Percentiles rank a stretch among this genome's conserved stretches.
Conservation (phyloP, 345 rosid species). For the Linum tenue region DNA sequence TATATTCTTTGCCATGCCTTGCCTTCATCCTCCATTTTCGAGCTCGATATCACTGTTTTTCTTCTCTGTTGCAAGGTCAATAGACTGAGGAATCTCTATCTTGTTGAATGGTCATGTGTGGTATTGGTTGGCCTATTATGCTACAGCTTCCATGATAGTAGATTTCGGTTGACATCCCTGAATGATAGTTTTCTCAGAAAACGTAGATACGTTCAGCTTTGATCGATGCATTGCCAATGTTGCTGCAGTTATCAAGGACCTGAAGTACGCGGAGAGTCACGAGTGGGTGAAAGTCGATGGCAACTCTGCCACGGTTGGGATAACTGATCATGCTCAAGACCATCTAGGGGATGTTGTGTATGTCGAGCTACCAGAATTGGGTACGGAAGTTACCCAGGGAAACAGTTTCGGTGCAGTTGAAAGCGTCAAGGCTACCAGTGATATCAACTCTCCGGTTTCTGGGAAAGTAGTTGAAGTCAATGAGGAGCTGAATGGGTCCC, state of each 20-base stretch:
- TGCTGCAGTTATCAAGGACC: slow-evolving; percentile 61
- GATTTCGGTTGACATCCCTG: background rate
- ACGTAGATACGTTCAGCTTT: background rate
- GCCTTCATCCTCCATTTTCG: no score
- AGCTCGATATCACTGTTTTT: no score
- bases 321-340: slow-evolving; percentile 95
- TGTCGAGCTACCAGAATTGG: slow-evolving; percentile 82
- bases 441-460: slow-evolving; percentile 80
- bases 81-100: no score
- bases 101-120: no score
- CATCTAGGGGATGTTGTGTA: slow-evolving; percentile 96
- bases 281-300: slow-evolving; percentile 93
- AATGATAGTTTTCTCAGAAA: background rate
- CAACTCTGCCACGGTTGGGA: slow-evolving; percentile 66
- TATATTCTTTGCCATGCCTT: no score
- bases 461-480: slow-evolving; percentile 79
- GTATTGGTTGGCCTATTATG: background rate
- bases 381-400: slow-evolving; percentile 54
- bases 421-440: slow-evolving; percentile 98
- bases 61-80: no score
- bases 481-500: slow-evolving; percentile 45
- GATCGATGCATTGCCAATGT: slow-evolving; percentile 1
- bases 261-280: slow-evolving; percentile 78
- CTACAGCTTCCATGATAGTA: background rate
- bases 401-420: slow-evolving; percentile 88